These are phyloP conservation scores for Irpex rosettiformis DNA, from an alignment of 1,284 basidiomycete species.

Conservation along the genomic window DNA sequence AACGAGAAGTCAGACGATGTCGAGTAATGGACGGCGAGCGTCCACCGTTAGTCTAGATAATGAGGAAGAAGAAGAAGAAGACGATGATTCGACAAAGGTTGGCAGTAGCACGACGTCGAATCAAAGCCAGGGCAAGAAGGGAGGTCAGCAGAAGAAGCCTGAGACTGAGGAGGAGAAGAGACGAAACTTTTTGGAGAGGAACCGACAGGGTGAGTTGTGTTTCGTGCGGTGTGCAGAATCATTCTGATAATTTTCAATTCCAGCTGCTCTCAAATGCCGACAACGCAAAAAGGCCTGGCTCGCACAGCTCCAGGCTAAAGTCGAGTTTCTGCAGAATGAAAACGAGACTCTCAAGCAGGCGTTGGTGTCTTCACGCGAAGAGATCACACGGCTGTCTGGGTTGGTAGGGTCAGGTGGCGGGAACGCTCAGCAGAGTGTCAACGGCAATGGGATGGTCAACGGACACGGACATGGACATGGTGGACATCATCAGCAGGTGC, in stretches of 20 bases:
- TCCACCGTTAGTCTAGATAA: constrained; percentile 41
- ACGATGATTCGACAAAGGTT: constrained; percentile 24
- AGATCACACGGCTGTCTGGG: constrained; percentile 72
- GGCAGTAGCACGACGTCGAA: not conserved
- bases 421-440: constrained; percentile 24
- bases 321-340: constrained; percentile 86
- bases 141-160: constrained; percentile 59
- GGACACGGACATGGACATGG: no score
- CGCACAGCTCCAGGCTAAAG: constrained; percentile 87
- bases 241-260: constrained; percentile 1
- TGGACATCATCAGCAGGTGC: constrained; percentile 2
- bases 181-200: constrained; percentile 91
- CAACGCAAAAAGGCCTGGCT: constrained; percentile 99
- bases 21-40: constrained; percentile 20
- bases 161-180: constrained; percentile 97
- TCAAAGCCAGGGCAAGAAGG: constrained; percentile 21
- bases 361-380: constrained; percentile 75
- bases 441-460: constrained; percentile 3
- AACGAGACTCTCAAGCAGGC: constrained; percentile 88
- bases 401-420: constrained; percentile 57
- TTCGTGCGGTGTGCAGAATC: not conserved
- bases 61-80: constrained; percentile 39
- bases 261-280: constrained; percentile 96
- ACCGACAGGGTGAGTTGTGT: constrained; percentile 76
- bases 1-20: constrained; percentile 16